Base-by-base conservation (phyloP, 2,329 filamentous ascomycete species). In the Fusarium brevicatenulatum region DNA sequence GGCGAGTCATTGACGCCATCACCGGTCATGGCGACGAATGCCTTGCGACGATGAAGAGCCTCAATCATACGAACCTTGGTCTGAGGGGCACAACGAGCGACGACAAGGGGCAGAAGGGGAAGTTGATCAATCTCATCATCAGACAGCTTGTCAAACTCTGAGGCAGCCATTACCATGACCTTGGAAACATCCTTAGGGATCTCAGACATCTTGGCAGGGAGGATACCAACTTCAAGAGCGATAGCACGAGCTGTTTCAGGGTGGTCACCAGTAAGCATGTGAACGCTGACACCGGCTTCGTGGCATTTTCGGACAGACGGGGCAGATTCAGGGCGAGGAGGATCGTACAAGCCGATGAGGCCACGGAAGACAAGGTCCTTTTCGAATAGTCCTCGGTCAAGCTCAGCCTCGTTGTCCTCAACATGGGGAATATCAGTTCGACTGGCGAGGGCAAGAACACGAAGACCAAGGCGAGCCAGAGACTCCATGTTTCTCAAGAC, bases 61-160 rank as follows among this genome's bases (percentile, higher is more conserved):
- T 92, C 91, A 62, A 93, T 92, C 91, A 93, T 93, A 57, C 91
- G 88, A 9, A 92, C 91, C 78, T 94, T 93, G 15, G 91, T 93
- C 57, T 89, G 87, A 0, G 92, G 92, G 4, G 91, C 90, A 76
- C 91, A 93, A 7, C 91, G 87, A 39, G 91, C 91, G 58, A 93
- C 90, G 11, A 93, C 91, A 2, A 93, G 83, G 2, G 91, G 91
- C 9, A 93, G 80, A 4, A 90, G 85, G 1, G 89, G 89, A 4
- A 93, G 85, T 0, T 81, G 76, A 64, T 93, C 91, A 32, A 93
- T 89, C 73, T 93, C 84, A 0, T 87, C 86, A 34, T 92, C 90
- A 0, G 85, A 85, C 21, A 93, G 83, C 86, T 81, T 89, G 76
- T 93, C 91, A 70, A 93, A 93, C 70, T 92, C 87, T n/a, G 85